These are phyloP conservation scores for Mimosa pudica DNA, from an alignment of 306 rosid genomes.

Conservation along the genomic window DNA sequence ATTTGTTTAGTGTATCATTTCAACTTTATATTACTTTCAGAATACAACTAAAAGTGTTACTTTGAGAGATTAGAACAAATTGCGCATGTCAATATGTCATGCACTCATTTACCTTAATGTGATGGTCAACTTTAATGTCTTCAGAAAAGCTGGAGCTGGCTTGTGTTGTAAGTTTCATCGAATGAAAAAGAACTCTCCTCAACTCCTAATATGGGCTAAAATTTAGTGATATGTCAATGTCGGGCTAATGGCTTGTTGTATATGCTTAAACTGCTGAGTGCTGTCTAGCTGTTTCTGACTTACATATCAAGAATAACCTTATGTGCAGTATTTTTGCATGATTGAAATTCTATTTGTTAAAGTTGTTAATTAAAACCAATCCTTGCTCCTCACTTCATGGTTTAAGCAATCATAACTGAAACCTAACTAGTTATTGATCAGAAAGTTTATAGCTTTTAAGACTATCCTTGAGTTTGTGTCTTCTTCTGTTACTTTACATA, in stretches of 20 bases:
- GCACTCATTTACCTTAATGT: slow-evolving; percentile 16
- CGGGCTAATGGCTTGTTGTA: slow-evolving; percentile 15
- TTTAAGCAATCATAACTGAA: background rate
- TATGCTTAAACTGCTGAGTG: slow-evolving; percentile 25
- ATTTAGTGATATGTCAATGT: background rate
- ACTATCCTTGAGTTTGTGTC: slow-evolving; percentile 14
- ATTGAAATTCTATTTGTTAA: slow-evolving; percentile 12
- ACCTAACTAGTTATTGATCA: background rate
- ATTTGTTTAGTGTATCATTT: slow-evolving; percentile 12
- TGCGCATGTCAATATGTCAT: background rate
- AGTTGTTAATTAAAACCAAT: background rate
- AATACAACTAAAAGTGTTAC: slow-evolving; percentile 19
- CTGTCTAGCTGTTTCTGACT: slow-evolving; percentile 2
- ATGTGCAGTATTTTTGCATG: background rate
- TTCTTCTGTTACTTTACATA: slow-evolving; percentile 9
- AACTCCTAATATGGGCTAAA: background rate
- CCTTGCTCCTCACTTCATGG: background rate
- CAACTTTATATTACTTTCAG: slow-evolving; percentile 29
- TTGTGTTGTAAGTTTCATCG: slow-evolving; percentile 9
- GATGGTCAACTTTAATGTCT: slow-evolving; percentile 25
- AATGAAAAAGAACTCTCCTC: slow-evolving; percentile 9
- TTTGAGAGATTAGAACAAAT: background rate
- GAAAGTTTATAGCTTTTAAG: background rate
- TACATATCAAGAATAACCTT: slow-evolving; percentile 11
- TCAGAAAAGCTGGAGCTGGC: background rate